phyloP scores from a whole-genome alignment of 306 rosid species.

The Amphicarpaea edgeworthii region DNA sequence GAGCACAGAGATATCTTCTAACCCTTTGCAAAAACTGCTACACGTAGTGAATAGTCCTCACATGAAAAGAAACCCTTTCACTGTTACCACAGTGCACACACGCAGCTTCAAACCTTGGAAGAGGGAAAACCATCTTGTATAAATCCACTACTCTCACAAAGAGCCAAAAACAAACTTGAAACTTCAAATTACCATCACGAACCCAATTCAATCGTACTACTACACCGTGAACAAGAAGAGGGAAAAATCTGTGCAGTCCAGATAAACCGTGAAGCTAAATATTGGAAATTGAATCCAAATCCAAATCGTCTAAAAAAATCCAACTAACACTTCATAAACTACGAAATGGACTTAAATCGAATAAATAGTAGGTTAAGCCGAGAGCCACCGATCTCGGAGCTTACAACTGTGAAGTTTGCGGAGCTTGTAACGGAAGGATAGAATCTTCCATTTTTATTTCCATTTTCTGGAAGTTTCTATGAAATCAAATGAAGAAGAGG shows the following conservation, averaged over 20 bases:
- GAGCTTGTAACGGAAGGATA: neutral
- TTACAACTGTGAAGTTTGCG: neutral
- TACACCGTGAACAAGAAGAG: neutral
- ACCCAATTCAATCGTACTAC: conserved; percentile 26
- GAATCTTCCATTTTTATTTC: neutral
- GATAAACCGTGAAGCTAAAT: conserved; percentile 29
- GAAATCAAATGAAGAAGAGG: neutral
- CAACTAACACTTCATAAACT: conserved; percentile 28
- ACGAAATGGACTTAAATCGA: conserved; percentile 12
- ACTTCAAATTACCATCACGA: conserved; percentile 19
- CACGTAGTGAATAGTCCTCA: conserved; percentile 18
- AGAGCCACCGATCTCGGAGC: conserved; percentile 49
- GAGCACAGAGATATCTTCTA: conserved; percentile 7
- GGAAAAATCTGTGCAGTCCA: neutral
- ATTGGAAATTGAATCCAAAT: conserved; percentile 16
- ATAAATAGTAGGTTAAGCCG: conserved; percentile 1
- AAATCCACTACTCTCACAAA: neutral
- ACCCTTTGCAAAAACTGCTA: neutral
- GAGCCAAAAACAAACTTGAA: neutral
- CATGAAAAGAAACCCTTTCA: conserved; percentile 5
- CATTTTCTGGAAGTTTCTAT: neutral
- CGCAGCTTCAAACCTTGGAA: conserved; percentile 32
- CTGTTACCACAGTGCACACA: neutral
- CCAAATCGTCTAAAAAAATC: neutral
- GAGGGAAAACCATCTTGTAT: neutral